Evolutionary conservation across 805 yeast species (phyloP), one percentile per base, ranked within the genome.

Genomic region (Ogataea thermomethanolica): DNA sequence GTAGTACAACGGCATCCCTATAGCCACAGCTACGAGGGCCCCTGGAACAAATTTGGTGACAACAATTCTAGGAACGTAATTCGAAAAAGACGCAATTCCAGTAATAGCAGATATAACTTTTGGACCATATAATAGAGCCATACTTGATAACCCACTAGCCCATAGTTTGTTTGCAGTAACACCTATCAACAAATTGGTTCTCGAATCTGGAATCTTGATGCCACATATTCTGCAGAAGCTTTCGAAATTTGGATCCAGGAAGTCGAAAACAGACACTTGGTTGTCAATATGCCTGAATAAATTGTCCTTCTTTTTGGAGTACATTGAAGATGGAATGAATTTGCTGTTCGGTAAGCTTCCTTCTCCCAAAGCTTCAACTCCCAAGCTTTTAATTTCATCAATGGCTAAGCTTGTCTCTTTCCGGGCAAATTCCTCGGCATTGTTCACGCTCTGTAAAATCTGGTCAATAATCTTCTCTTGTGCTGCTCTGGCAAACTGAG

Each of bases 291-390:
- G 70, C 46, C 81, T 76, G 25, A 75, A 69, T 25, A 80, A 62
- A 4, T 72, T 60, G 53, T 93, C 96, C 28, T 72, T 75, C 42
- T 73, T 72, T 50, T 88, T 78, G 2, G 88, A 77, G 54, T 89
- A 91, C 98, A 93, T 93, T 28, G 84, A 73, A 22, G 78, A 80
- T 8, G 84, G 73, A 43, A 82, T 74, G 59, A 87, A 87, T 7
- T 71, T 71, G 37, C 79, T 76, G 37, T 79, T 82, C 21, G 75
- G 66, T 36, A 78, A 66, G 47, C 73, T 74, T 22, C 78, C 82
- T 23, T 76, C 74, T 7, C 87, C 87, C 31, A 89, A 66, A n/a
- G 76, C 73, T 3, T 65, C 65, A 34, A 73, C 69, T 0, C 96
- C 98, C 13, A 81, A 50, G 6, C 60, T 47, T 40, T 78, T 78